Percentiles rank a stretch among this genome's conserved stretches.
Conservation (phyloP, 306 rosid genomes). For the Dicorynia guianensis region DNA sequence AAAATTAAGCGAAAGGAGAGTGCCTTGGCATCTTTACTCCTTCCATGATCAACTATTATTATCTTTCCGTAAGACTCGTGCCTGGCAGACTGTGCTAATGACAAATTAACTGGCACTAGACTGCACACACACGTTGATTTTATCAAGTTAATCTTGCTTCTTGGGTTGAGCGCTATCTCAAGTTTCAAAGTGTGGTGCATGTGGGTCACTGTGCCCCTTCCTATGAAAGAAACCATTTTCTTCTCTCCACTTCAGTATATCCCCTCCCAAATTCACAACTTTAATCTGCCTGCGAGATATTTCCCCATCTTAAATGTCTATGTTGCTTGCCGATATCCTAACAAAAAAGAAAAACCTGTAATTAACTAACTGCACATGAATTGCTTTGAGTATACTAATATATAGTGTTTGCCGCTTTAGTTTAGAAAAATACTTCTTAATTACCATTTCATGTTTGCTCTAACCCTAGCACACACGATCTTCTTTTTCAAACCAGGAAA, state of each 20-base stretch:
- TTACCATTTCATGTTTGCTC: too few species aligned
- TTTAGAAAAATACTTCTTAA: too few species aligned
- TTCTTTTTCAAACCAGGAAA: too few species aligned
- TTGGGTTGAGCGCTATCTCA: neutral
- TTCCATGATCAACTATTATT: neutral
- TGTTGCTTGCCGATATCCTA: neutral
- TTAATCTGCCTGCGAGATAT: neutral
- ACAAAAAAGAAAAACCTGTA: too few species aligned
- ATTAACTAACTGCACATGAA: too few species aligned
- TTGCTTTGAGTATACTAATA: too few species aligned
- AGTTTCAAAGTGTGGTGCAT: neutral
- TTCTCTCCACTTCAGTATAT: neutral
- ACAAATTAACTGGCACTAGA: neutral
- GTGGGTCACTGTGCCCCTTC: neutral
- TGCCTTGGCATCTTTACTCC: neutral
- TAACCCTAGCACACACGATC: too few species aligned
- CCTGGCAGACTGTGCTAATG: neutral
- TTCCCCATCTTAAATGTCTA: constrained; percentile 23
- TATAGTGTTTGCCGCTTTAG: too few species aligned
- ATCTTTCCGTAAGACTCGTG: neutral
- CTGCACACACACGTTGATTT: neutral
- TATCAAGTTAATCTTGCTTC: neutral
- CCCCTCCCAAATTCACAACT: constrained; percentile 4
- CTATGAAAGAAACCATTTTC: constrained; percentile 25
- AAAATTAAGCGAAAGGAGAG: constrained; percentile 15